Evolutionary conservation across 2,329 filamentous ascomycete species (phyloP), one percentile per base, ranked within the genome.

Genomic region (Phyllosticta ampelicida): DNA sequence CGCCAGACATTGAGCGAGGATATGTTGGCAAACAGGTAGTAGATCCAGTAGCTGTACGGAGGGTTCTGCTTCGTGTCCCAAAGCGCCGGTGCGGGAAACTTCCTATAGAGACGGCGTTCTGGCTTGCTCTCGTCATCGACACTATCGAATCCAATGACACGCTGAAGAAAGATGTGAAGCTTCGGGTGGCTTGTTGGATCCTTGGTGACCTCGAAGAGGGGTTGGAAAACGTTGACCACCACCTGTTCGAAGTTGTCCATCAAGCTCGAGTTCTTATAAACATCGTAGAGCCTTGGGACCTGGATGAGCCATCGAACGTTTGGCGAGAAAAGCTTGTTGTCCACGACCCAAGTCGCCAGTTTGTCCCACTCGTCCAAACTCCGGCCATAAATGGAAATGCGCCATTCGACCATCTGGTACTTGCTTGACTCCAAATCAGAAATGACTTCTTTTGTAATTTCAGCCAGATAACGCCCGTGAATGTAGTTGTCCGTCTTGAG

Each of bases 391-490:
- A 99, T 90, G 21, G 91, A 96, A 64, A 99, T 96, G 50, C 94
- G 90, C 91, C 95, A 99, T 75, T 99, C 94, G 1, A 94, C 94
- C 88, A 99, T 96, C 71, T 99, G 94, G 68, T 99, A 99, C 72
- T 99, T 99, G 81, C 91, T 96, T 53, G 92, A 95, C 72, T 99
- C 94, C 29, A 99, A 77, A 79, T 99, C 94, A 2, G 90, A 85
- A 57, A 99, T 96, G 62, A 99, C 94, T 73, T 99, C 94, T 67
- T 96, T 95, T 2, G 92, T 97, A 62, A 99, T 96, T 71, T 99
- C 94, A 0, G 94, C 94, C 50, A 99, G 78, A 70, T 99, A 99
- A 54, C 92, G 87, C 36, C 94, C 94, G 64, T 96, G 85, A 69
- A 99, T 96, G 71, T 90, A 92, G 70, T 99, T 99, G 74, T 99